Evolutionary conservation across 163 green algal species (phyloP).

Genomic region (Picocystis sp.): DNA sequence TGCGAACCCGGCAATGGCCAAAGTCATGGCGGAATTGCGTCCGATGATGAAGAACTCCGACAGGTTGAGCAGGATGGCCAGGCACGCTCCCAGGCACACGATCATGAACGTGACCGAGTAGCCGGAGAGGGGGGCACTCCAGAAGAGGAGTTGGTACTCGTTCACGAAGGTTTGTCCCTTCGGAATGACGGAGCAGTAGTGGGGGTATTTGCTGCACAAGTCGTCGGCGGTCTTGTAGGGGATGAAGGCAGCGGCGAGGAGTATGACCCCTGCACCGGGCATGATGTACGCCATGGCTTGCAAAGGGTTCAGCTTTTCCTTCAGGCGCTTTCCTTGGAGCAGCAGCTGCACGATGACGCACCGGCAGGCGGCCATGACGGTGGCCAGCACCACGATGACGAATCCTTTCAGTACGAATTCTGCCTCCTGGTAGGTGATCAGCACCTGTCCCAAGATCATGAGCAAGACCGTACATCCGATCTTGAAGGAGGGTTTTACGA

Average conservation of each 20-base stretch:
- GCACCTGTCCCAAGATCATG: neutral
- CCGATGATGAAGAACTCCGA: too few species aligned
- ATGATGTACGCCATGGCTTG: slow-evolving; percentile 7
- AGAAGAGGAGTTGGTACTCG: too few species aligned
- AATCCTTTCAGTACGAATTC: slow-evolving; percentile 7
- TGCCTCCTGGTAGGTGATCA: too few species aligned
- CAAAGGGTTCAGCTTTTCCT: slow-evolving; percentile 2
- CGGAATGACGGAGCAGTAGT: too few species aligned
- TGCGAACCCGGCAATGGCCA: too few species aligned
- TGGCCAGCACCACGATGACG: slow-evolving; percentile 2
- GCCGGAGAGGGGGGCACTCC: too few species aligned
- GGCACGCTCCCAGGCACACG: too few species aligned
- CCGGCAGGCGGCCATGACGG: slow-evolving; percentile 7
- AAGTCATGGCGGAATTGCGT: too few species aligned
- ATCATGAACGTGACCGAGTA: too few species aligned
- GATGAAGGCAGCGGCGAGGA: slow-evolving; percentile 1
- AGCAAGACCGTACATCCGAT: slow-evolving; percentile 1
- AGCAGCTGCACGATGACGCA: slow-evolving; percentile 5
- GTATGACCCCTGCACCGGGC: slow-evolving; percentile 3
- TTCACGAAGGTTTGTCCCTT: too few species aligned
- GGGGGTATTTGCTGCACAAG: too few species aligned
- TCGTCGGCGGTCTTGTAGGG: slow-evolving; percentile 4
- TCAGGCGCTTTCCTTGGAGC: slow-evolving; percentile 6
- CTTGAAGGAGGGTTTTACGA: neutral
- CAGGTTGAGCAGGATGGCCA: too few species aligned